Conservation (phyloP, 2,329 filamentous ascomycete genomes). For the Leptographium flavum region DNA sequence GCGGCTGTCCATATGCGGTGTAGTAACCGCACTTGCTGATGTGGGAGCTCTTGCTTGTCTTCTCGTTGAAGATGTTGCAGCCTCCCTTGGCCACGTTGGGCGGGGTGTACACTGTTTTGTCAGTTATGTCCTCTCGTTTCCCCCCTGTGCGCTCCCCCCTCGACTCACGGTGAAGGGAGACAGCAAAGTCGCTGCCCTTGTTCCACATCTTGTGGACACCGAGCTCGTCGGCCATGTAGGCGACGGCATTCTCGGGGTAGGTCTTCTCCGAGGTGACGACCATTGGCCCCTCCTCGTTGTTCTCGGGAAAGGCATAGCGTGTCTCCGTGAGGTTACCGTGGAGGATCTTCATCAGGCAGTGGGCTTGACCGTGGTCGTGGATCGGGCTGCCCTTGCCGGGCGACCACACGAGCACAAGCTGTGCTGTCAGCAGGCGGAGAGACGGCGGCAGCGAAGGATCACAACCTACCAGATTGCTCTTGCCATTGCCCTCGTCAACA, state of each 20-base stretch:
- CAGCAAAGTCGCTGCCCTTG: constrained; percentile 58
- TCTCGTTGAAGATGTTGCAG: constrained; percentile 67
- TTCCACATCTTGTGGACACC: constrained; percentile 77
- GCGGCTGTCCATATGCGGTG: constrained; percentile 43
- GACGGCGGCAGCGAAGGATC: background rate
- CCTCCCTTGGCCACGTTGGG: constrained; percentile 76
- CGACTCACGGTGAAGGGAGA: constrained; percentile 61
- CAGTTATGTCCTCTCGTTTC: background rate
- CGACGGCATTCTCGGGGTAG: constrained; percentile 58
- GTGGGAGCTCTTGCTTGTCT: constrained; percentile 60
- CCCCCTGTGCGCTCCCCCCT: background rate
- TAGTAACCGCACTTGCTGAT: constrained; percentile 59
- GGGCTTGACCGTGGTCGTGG: constrained; percentile 78
- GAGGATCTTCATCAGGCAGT: constrained; percentile 86
- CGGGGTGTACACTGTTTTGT: constrained; percentile 56
- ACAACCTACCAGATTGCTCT: constrained; percentile 33
- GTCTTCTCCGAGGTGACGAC: constrained; percentile 50
- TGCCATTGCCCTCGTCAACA: constrained; percentile 73
- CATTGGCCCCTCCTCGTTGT: constrained; percentile 39
- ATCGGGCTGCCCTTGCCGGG: constrained; percentile 73
- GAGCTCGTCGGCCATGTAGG: constrained; percentile 85
- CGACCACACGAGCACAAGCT: constrained; percentile 83
- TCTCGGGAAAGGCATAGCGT: constrained; percentile 58
- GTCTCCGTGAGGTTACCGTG: constrained; percentile 69
- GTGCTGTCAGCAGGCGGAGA: constrained; percentile 6